phyloP scores from a whole-genome alignment of 1,284 basidiomycete species.

The Ustilago cynodontis region DNA sequence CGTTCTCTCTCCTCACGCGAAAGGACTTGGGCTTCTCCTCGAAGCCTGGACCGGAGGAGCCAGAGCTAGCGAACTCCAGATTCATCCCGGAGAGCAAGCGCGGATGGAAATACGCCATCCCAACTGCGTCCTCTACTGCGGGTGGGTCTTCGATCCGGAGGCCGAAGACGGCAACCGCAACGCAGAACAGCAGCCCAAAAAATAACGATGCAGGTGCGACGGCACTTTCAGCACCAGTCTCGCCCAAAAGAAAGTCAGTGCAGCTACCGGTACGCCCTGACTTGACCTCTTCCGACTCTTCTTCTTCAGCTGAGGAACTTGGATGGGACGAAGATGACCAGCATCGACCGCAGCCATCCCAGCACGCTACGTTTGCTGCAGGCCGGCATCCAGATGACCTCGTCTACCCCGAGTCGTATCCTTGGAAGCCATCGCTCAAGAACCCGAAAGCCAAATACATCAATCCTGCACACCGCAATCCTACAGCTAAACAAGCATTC shows the following conservation, averaged over 20 bases:
- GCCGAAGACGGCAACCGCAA: not conserved
- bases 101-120: slow-evolving; percentile 35
- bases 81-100: slow-evolving; percentile 49
- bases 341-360: not conserved
- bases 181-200: not conserved
- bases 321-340: not conserved
- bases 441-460: slow-evolving; percentile 32
- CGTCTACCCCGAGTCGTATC: slow-evolving; percentile 34
- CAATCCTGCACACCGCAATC: slow-evolving; percentile 54
- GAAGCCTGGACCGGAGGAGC: slow-evolving; percentile 4
- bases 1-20: slow-evolving; percentile 23
- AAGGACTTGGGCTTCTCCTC: slow-evolving; percentile 11
- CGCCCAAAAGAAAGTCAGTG: slow-evolving; percentile 6
- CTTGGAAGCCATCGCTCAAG: slow-evolving; percentile 34
- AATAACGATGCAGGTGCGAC: not conserved
- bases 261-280: not conserved
- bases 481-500: slow-evolving; percentile 60
- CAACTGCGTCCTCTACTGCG: not conserved
- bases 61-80: slow-evolving; percentile 20
- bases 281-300: slow-evolving; percentile 19
- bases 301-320: slow-evolving; percentile 23
- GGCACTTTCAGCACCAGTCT: slow-evolving; percentile 13
- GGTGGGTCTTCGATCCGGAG: slow-evolving; percentile 6
- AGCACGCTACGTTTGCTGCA: too few species aligned
- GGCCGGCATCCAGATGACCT: slow-evolving; percentile 41